phyloP scores from a whole-genome alignment of 1,284 basidiomycete genomes.

The Ganoderma sp. region DNA sequence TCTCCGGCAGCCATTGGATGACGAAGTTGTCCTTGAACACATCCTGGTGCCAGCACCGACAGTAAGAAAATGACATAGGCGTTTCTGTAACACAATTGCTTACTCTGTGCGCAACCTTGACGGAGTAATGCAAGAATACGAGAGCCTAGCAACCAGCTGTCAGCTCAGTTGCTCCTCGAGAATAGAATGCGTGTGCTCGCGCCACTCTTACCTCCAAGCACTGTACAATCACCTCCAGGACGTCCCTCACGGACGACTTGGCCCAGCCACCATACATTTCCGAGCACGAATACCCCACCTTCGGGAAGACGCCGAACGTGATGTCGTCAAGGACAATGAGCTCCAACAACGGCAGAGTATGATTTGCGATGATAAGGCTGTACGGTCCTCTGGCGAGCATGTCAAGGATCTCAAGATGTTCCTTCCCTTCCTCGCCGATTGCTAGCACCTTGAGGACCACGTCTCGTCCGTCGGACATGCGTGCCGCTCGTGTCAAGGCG shows the following conservation, averaged over 20 bases:
- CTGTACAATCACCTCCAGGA: slow-evolving; percentile 41
- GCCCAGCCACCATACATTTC: slow-evolving; percentile 31
- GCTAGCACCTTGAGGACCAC: slow-evolving; percentile 13
- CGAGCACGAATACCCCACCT: slow-evolving; percentile 25
- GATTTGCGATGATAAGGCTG: slow-evolving; percentile 16
- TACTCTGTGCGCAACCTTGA: slow-evolving; percentile 16
- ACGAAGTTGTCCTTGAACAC: slow-evolving; percentile 28
- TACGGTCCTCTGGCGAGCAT: neutral
- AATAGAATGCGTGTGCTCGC: neutral
- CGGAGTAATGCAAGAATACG: slow-evolving; percentile 9
- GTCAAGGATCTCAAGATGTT: slow-evolving; percentile 14
- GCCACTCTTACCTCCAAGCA: slow-evolving; percentile 33
- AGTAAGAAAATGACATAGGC: neutral
- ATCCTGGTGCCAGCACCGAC: slow-evolving; percentile 11
- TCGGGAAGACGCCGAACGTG: slow-evolving; percentile 41
- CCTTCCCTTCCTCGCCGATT: slow-evolving; percentile 7
- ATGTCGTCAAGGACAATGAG: slow-evolving; percentile 40
- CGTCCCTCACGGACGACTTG: slow-evolving; percentile 39
- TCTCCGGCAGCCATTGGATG: slow-evolving; percentile 26
- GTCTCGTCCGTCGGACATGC: neutral
- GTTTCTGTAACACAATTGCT: neutral
- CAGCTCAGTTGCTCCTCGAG: no score
- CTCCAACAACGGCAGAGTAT: slow-evolving; percentile 31
- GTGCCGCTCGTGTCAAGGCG: slow-evolving; percentile 1
- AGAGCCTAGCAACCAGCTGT: slow-evolving; percentile 4